phyloP scores from a whole-genome alignment of 768 basidiomycete species.

The Tulasnella sp. region DNA sequence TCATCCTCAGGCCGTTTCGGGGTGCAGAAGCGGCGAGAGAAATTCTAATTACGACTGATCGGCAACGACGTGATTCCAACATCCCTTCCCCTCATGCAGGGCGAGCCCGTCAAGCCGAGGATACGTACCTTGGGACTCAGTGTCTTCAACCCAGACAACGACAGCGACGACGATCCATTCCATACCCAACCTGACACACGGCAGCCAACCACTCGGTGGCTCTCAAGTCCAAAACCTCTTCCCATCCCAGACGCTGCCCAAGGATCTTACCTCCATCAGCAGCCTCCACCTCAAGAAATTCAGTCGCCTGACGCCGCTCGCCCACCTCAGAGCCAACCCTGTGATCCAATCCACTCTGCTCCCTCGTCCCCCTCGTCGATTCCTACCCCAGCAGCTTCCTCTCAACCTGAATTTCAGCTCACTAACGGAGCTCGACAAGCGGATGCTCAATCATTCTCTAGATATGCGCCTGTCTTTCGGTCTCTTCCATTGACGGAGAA shows the following conservation, averaged over 20 bases:
- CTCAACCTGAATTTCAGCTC: neutral
- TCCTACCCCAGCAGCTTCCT: constrained; percentile 22
- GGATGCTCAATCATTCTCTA: constrained; percentile 6
- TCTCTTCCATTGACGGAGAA: neutral
- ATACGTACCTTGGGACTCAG: constrained; percentile 11
- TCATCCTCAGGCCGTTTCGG: neutral
- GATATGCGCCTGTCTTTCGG: constrained; percentile 8
- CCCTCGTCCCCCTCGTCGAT: constrained; percentile 30
- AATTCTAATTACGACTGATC: constrained; percentile 14
- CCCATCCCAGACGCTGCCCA: constrained; percentile 13
- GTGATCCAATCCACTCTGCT: constrained; percentile 28
- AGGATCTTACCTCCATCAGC: constrained; percentile 11
- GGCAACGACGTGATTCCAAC: neutral
- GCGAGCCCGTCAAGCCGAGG: constrained; percentile 4
- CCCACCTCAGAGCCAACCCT: constrained; percentile 3
- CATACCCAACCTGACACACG: neutral
- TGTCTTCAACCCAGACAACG: constrained; percentile 30
- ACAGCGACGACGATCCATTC: constrained; percentile 30
- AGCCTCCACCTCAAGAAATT: neutral
- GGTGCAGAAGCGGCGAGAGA: neutral
- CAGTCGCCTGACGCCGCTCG: constrained; percentile 7
- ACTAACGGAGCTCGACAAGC: constrained; percentile 21
- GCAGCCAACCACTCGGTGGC: neutral
- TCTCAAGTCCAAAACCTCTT: constrained; percentile 11
- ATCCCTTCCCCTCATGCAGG: constrained; percentile 22